These are phyloP conservation scores for Suillus brevipes DNA, from an alignment of 768 basidiomycete genomes.

Conservation along the genomic window DNA sequence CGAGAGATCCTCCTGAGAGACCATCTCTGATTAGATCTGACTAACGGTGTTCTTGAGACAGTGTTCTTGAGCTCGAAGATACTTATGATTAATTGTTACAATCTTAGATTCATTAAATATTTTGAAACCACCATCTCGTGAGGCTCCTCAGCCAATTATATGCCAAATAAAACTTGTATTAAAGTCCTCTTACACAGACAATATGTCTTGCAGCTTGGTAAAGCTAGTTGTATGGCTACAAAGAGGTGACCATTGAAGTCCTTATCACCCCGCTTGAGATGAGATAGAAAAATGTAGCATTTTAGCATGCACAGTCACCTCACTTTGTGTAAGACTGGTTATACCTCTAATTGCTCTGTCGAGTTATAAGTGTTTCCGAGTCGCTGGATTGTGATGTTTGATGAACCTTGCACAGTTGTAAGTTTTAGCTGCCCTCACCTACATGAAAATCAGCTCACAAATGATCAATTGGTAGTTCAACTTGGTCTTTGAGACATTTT, in stretches of 20 bases:
- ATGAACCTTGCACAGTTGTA: too few species aligned
- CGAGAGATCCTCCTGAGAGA: too few species aligned
- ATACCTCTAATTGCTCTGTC: background rate
- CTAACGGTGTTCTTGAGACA: too few species aligned
- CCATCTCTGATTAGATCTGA: too few species aligned
- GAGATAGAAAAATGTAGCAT: background rate
- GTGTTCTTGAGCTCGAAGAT: too few species aligned
- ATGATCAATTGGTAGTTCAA: too few species aligned
- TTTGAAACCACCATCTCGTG: background rate
- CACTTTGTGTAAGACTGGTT: background rate
- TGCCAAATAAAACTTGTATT: background rate
- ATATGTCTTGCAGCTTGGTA: background rate
- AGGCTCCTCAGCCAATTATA: background rate
- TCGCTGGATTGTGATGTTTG: background rate
- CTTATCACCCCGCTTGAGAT: background rate
- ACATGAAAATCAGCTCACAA: background rate
- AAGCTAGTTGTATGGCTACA: background rate
- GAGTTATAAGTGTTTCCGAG: background rate
- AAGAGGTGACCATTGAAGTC: background rate
- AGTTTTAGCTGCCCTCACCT: background rate
- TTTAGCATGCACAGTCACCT: background rate
- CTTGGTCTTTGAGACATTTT: too few species aligned
- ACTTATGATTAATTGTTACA: too few species aligned
- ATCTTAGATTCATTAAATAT: too few species aligned
- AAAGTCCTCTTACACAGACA: background rate